These are phyloP conservation scores for Vaccinium myrtillus DNA, from an alignment of 148 eudicot species.

Conservation along the genomic window DNA sequence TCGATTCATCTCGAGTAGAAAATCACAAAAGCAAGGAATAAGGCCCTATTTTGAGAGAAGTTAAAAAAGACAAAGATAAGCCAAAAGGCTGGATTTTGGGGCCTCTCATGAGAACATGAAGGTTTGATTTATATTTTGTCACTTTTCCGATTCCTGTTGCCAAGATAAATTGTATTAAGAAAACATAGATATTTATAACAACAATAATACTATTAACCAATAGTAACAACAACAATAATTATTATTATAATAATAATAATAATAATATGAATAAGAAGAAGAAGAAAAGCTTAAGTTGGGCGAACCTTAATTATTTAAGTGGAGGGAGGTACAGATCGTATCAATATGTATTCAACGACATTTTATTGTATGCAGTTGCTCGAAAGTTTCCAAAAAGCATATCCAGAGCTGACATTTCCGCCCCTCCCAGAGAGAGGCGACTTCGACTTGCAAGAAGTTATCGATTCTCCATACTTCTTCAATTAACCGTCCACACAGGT, in stretches of 20 bases:
- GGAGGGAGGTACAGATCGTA: background rate
- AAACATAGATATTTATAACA: too few species aligned
- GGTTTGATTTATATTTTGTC: background rate
- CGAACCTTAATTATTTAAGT: background rate
- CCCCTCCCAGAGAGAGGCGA: constrained; percentile 9
- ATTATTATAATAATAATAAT: too few species aligned
- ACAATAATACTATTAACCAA: too few species aligned
- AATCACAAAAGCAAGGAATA: background rate
- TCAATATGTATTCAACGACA: background rate
- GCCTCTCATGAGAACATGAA: background rate
- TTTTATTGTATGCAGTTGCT: background rate
- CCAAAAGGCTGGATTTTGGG: background rate
- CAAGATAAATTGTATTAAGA: background rate
- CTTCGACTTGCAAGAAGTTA: background rate
- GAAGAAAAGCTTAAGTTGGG: background rate
- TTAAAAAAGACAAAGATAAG: background rate
- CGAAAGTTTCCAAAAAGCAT: background rate
- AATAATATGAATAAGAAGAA: background rate
- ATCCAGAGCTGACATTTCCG: background rate
- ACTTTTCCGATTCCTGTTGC: background rate
- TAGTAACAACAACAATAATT: too few species aligned
- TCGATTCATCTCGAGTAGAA: background rate
- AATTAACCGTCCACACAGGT: constrained; percentile 37
- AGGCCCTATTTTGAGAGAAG: background rate
- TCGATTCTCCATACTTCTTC: constrained; percentile 25